A percentile compares a stretch with the other conserved stretches of the same genome.
Conservation (phyloP, 495 filamentous ascomycete genomes). For the Penicillium bovifimosum region DNA sequence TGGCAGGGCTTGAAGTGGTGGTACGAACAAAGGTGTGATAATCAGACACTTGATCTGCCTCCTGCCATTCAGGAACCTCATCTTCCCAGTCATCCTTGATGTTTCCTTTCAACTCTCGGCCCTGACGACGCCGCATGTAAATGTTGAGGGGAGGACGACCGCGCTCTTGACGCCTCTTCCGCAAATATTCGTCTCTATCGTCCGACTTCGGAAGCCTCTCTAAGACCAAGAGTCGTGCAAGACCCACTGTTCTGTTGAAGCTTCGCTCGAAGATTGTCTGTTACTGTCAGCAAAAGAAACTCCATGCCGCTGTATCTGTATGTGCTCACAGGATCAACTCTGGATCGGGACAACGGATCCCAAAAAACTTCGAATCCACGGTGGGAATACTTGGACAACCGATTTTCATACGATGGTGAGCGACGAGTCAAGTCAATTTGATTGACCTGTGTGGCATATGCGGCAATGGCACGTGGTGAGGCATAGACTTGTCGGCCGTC, state of each 20-base stretch:
- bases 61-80: slow-evolving; percentile 76
- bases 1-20: not conserved
- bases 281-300: not conserved
- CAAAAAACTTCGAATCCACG: slow-evolving; percentile 79
- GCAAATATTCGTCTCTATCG: slow-evolving; percentile 61
- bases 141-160: slow-evolving; percentile 48
- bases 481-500: slow-evolving; percentile 71
- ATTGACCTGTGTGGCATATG: slow-evolving; percentile 75
- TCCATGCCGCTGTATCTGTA: no score
- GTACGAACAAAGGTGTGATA: slow-evolving; percentile 62
- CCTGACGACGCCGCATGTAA: slow-evolving; percentile 12
- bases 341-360: slow-evolving; percentile 61
- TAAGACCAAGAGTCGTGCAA: slow-evolving; percentile 75
- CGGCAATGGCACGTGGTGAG: slow-evolving; percentile 63
- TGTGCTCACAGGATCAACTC: slow-evolving; percentile 56
- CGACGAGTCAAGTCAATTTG: slow-evolving; percentile 71
- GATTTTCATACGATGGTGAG: slow-evolving; percentile 80
- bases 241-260: slow-evolving; percentile 64
- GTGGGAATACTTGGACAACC: slow-evolving; percentile 81
- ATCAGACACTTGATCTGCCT: slow-evolving; percentile 63
- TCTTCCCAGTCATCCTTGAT: slow-evolving; percentile 68
- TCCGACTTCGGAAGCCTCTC: slow-evolving; percentile 63
- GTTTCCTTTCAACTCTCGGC: slow-evolving; percentile 43
- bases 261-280: slow-evolving; percentile 77
- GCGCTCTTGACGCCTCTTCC: slow-evolving; percentile 60